Percentiles rank a stretch among this genome's conserved stretches.
Evolutionary conservation across 257 asterid genomes (phyloP).

Genomic region (Solanum sejunctum): DNA sequence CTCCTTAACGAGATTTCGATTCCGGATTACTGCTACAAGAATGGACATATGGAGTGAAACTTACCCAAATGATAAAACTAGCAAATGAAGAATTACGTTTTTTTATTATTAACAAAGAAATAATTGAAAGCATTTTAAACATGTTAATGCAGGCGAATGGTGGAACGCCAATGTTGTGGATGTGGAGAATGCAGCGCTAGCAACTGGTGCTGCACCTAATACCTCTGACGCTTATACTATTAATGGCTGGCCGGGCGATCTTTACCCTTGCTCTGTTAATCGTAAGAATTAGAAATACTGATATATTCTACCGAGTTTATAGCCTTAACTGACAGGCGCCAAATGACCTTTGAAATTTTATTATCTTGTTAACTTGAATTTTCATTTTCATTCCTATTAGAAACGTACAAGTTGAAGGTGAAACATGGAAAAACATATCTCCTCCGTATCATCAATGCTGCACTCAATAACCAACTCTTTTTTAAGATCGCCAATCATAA

Average conservation of each 20-base stretch:
- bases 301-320: conserved; percentile 8
- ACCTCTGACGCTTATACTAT: conserved; percentile 2
- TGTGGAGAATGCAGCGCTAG: background rate
- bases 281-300: background rate
- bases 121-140: background rate
- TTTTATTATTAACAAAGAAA: background rate
- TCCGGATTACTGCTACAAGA: background rate
- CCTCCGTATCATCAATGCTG: conserved; percentile 6
- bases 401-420: background rate
- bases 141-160: conserved; percentile 2
- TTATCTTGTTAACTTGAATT: background rate
- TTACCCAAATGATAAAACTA: background rate
- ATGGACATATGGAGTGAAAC: background rate
- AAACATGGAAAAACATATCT: background rate
- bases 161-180: conserved; percentile 7
- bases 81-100: background rate
- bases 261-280: background rate
- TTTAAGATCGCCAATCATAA: conserved; percentile 2
- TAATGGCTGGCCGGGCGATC: conserved; percentile 3
- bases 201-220: background rate
- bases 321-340: conserved; percentile 8
- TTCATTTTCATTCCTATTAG: background rate
- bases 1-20: background rate
- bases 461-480: conserved; percentile 7
- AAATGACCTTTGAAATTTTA: background rate